Base-by-base conservation (phyloP, 2,329 filamentous ascomycete genomes). In the Phialemoniopsis sp. region DNA sequence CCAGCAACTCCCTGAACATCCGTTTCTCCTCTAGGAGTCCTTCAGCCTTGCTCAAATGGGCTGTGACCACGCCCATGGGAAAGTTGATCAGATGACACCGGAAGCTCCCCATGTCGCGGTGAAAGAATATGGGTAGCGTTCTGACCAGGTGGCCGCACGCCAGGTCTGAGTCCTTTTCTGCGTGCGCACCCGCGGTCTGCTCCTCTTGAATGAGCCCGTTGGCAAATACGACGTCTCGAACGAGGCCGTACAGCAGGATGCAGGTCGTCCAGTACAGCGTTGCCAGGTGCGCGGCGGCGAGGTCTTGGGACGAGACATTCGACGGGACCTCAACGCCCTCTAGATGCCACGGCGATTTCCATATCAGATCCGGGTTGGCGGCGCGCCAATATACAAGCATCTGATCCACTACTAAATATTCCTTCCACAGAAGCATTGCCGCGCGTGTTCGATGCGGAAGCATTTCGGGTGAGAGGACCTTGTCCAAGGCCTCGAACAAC, bases 401-500 rank as follows among this genome's bases (percentile, higher is more conserved):
- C 10, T 16, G 32, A 37, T 51, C 43, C 39, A 46, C 5, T 16
- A 21, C 13, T 13, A 13, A 13, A 42, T 26, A 12, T 39, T 16
- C 12, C 30, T 42, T 10, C n/a, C 16, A 19, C 35, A 40, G 9
- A 39, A 35, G 1, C 16, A 26, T 5, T 39, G 38, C 13, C 29
- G 19, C n/a, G 3, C 29, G 5, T 34, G 35, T 38, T 16, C 17
- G 2, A 28, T 13, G 6, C 17, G 18, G 29, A 46, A 16, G 6
- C 17, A 10, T n/a, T 38, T 30, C 2, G n/a, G n/a, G n/a, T n/a
- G n/a, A n/a, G n/a, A n/a, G n/a, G n/a, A 49, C 30, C 13, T 13
- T 36, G 34, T 52, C 48, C 8, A 47, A 37, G n/a, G 36, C 38
- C 37, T 52, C 45, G 8, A 51, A 37, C 8, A 53, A 19, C 13